Base-by-base conservation (phyloP, 305 asterid genomes). In the Coffea humblotiana region DNA sequence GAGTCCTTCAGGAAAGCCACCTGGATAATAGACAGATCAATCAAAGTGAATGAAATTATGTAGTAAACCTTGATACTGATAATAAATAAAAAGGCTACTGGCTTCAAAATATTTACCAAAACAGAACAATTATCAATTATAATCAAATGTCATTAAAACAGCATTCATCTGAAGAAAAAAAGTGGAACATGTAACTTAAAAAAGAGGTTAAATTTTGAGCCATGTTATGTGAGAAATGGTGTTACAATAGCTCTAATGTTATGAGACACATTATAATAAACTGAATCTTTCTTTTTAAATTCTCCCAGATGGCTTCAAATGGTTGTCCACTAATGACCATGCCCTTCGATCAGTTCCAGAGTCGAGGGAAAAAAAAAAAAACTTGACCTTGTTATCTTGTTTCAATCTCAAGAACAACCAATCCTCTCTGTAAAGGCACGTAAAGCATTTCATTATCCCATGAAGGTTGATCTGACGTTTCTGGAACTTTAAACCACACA, bases 1-100 rank as follows among this genome's bases (percentile, higher is more conserved):
- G 86, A 86, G 73, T 89, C 90, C 88, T 96, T 96, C 56, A 96
- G 85, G 83, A 88, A 86, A 78, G 93, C 89, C 72, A 94, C 92
- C 99, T 94, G 90, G 73, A 84, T 78, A 79, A 81, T 76, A 45
- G 19, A 58, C 16, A 65, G 23, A 49, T 60, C 45, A 12, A 75
- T 21, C 19, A 19, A 14, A 43, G 14, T 37, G 56, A 68, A 70
- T 37, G 73, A 14, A 75, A 18, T 52, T 47, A 6, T 40, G 32
- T 29, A 47, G 16, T 67, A 14, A 13, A 32, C 18, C 19, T 52
- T 56, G 18, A 71, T 43, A 12, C 3, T 61, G 25, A 15, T 66
- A 56, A 74, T 3, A 32, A 73, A 40, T n/a, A 25, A 60, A 73
- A 69, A 19, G 1, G 1, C 27, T 23, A 71, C 47, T 45, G 74